Evolutionary conservation across 192 early-diverging fungal species (phyloP).

Genomic region (Mycoemilia scoparia): DNA sequence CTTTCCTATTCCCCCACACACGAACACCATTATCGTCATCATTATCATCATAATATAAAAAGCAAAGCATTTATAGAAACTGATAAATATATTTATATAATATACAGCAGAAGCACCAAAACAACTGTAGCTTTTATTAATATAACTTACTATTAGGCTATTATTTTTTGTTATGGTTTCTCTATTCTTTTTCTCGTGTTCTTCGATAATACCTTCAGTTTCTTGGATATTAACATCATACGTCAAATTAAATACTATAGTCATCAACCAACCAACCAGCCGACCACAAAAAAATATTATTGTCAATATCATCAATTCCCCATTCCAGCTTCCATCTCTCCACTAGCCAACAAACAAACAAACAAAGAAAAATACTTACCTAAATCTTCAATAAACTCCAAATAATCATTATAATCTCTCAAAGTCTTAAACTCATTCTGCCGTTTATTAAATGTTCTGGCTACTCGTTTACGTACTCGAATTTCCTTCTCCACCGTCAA

Average conservation of each 20-base stretch:
- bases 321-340: neutral
- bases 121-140: no score
- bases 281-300: neutral
- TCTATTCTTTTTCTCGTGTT: conserved; percentile 60
- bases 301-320: neutral
- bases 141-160: conserved; percentile 42
- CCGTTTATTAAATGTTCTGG: conserved; percentile 74
- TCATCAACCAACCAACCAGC: no score
- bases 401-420: conserved; percentile 70
- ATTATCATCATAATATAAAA: conserved; percentile 4
- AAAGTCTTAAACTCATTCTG: conserved; percentile 65
- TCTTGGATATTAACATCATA: conserved; percentile 74
- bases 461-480: conserved; percentile 54
- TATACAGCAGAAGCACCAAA: no score
- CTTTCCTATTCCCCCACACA: conserved; percentile 20
- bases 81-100: no score
- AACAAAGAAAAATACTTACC: no score
- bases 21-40: no score
- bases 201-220: conserved; percentile 55
- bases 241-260: conserved; percentile 55
- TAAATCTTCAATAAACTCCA: conserved; percentile 81
- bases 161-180: conserved; percentile 52
- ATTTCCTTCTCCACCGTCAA: conserved; percentile 89
- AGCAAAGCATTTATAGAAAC: no score
- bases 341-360: neutral